Conservation (phyloP, 2,329 filamentous ascomycete genomes). For the Cadophora malorum region DNA sequence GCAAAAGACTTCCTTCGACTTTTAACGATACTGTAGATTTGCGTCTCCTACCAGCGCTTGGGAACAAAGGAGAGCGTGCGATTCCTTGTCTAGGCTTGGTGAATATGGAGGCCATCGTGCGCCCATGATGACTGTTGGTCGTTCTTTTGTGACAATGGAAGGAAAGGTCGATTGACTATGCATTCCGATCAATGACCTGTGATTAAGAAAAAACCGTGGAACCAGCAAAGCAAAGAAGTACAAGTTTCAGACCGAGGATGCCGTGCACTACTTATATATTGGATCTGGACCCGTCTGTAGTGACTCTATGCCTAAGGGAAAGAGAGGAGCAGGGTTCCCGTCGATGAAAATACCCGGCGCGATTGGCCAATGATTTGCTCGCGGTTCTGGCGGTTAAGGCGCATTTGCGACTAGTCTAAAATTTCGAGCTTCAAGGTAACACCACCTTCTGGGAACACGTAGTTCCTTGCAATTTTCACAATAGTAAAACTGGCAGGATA, state of each 20-base stretch:
- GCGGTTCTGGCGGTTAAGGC: slow-evolving; percentile 15
- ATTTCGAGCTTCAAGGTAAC: background rate
- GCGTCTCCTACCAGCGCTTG: slow-evolving; percentile 4
- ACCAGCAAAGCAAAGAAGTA: background rate
- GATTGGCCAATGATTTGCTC: slow-evolving; percentile 3
- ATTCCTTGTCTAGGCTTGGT: background rate
- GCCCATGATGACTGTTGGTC: background rate
- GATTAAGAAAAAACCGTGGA: background rate
- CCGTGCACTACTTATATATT: slow-evolving; percentile 12
- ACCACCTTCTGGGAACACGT: no score
- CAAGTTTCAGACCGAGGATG: background rate
- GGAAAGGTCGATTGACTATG: background rate
- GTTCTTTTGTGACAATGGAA: background rate
- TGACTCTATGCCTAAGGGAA: background rate
- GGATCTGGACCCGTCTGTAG: background rate
- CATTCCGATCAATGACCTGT: background rate
- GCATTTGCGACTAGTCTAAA: background rate
- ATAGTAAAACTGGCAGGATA: background rate
- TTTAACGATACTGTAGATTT: slow-evolving; percentile 28
- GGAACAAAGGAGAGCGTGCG: slow-evolving; percentile 15
- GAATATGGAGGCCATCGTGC: background rate
- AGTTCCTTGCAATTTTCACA: background rate
- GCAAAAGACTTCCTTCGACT: slow-evolving; percentile 25
- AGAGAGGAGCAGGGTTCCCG: slow-evolving; percentile 3
- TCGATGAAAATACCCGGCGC: background rate